A percentile compares a stretch with the other conserved stretches of the same genome.
Conservation (phyloP, 331 rosid species). For the Pyracantha coccinea region DNA sequence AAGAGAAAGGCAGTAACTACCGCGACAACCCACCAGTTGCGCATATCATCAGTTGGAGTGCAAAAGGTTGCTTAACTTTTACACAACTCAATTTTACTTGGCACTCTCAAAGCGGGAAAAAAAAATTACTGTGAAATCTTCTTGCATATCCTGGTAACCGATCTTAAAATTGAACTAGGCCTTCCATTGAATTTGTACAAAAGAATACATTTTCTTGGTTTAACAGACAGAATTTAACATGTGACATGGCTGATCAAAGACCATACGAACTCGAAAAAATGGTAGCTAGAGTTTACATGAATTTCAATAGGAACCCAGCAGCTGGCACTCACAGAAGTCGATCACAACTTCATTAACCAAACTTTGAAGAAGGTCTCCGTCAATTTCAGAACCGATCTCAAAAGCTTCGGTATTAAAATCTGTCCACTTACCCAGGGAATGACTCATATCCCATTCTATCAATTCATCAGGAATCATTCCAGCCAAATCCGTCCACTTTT, state of each 20-base stretch:
- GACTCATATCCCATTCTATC: conserved; percentile 82
- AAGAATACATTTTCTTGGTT: conserved; percentile 14
- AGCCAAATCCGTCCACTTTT: conserved; percentile 44
- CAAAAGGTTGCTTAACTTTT: no score
- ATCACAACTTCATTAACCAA: conserved; percentile 59
- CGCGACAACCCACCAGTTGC: no score
- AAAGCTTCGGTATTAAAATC: conserved; percentile 62
- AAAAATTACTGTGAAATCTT: no score
- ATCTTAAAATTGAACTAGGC: background rate
- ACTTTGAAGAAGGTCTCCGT: conserved; percentile 42
- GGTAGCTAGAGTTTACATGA: background rate
- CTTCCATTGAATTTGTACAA: conserved; percentile 46
- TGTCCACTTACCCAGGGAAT: conserved; percentile 67
- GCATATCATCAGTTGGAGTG: no score
- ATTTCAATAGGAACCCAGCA: conserved; percentile 11
- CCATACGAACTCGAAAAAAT: background rate
- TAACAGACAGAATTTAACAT: background rate
- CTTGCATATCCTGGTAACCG: no score
- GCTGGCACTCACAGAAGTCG: conserved; percentile 38
- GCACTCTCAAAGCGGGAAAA: no score
- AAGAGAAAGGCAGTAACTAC: no score
- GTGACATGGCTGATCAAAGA: background rate
- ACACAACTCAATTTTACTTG: no score
- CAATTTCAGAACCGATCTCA: conserved; percentile 58
- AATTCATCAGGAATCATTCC: conserved; percentile 67